Evolutionary conservation across 768 basidiomycete species (phyloP).

Genomic region (Suillus occidentalis): DNA sequence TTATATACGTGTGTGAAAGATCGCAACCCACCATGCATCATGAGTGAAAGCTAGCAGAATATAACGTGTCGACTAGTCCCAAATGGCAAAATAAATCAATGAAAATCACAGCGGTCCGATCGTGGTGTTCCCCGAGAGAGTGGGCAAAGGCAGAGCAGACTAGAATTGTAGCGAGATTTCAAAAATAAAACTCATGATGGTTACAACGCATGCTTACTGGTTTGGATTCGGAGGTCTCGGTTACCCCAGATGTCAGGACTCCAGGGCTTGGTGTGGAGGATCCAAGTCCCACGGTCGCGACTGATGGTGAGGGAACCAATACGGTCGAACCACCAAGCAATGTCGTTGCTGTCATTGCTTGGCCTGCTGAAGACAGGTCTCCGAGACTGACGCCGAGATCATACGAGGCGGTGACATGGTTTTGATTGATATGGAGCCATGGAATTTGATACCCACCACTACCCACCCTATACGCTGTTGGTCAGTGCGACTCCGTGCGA

Average conservation of each 20-base stretch:
- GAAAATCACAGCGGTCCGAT: not conserved
- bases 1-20: not conserved
- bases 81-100: not conserved
- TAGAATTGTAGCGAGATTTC: not conserved
- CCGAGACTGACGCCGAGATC: constrained; percentile 14
- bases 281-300: constrained; percentile 1
- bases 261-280: not conserved
- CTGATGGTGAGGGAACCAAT: not conserved
- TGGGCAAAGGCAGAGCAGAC: not conserved
- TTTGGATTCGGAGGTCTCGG: not conserved
- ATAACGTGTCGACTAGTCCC: not conserved
- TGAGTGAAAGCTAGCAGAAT: not conserved
- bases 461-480: constrained; percentile 37
- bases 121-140: not conserved
- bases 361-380: constrained; percentile 20
- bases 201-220: not conserved
- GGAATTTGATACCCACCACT: constrained; percentile 60
- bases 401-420: constrained; percentile 53
- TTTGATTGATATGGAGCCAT: constrained; percentile 62
- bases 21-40: not conserved
- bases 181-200: not conserved
- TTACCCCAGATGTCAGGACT: not conserved
- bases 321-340: not conserved
- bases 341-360: constrained; percentile 12
- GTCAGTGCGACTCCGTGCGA: not conserved